Evolutionary conservation across 371 early-diverging fungal species (phyloP).

Genomic region (Apophysomyces elegans): DNA sequence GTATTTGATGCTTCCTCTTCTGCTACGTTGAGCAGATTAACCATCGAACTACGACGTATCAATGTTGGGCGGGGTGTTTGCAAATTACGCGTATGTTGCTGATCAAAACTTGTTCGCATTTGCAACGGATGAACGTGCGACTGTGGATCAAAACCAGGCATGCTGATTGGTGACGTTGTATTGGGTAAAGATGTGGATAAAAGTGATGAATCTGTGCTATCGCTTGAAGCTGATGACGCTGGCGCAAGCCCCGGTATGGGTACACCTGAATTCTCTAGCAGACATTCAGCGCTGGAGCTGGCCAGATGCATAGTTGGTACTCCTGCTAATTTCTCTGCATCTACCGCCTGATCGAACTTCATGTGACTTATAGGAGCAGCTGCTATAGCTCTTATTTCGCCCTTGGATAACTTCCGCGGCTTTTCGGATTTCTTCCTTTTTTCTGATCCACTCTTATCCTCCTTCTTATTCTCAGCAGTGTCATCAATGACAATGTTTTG

Average conservation of each 20-base stretch:
- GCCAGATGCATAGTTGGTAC: slow-evolving; percentile 18
- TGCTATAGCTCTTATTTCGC: slow-evolving; percentile 38
- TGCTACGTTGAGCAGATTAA: slow-evolving; percentile 25
- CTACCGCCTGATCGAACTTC: slow-evolving; percentile 29
- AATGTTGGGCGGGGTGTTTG: slow-evolving; percentile 37
- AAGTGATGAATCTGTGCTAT: slow-evolving; percentile 27
- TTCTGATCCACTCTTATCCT: not conserved
- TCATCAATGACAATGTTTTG: slow-evolving; percentile 50
- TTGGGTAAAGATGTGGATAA: slow-evolving; percentile 22
- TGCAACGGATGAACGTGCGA: not conserved
- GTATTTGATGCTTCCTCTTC: slow-evolving; percentile 17
- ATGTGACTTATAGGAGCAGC: slow-evolving; percentile 40
- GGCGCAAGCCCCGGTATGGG: slow-evolving; percentile 14
- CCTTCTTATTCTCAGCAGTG: not conserved
- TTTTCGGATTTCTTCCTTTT: slow-evolving; percentile 31
- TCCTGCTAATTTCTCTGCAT: slow-evolving; percentile 26
- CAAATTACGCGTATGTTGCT: slow-evolving; percentile 16
- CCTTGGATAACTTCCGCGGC: slow-evolving; percentile 45
- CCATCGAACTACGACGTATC: slow-evolving; percentile 44
- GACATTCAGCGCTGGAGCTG: slow-evolving; percentile 4
- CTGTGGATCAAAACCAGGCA: slow-evolving; percentile 21
- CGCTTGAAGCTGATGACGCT: slow-evolving; percentile 24
- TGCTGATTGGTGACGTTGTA: slow-evolving; percentile 26
- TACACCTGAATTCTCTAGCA: slow-evolving; percentile 6
- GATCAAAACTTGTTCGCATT: slow-evolving; percentile 25